Evolutionary conservation across 768 basidiomycete genomes (phyloP), one percentile per base, ranked within the genome.

Genomic region (Pleurotus salmoneostramineus): DNA sequence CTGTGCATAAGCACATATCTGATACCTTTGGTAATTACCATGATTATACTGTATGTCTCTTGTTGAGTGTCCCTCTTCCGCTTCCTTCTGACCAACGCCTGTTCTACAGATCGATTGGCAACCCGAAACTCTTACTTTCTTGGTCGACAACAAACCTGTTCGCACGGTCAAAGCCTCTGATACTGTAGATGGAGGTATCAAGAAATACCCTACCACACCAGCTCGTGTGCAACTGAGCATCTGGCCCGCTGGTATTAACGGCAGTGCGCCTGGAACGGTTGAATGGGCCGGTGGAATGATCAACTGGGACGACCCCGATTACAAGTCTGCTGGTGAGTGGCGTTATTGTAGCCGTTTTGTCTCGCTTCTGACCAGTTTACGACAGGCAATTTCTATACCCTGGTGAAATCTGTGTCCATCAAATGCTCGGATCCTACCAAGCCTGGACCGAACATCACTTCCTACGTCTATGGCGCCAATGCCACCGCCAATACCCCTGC

Each of bases 271-370:
- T 50, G 93, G 93, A 27, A 93, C 89, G 6, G 72, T 95, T 35
- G 64, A 81, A 56, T 95, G 93, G 92, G 79, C 85, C 12, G 90
- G 89, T 60, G 92, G 86, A 44, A 78, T 90, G 83, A 91, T 93
- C 72, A 74, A 92, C 74, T 95, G 88, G 87, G 64, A 75, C 15
- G 84, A 93, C 68, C 83, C 89, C 34, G 92, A 94, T 69, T 94
- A 92, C 69, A 58, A 71, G 51, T 68, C 87, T 11, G 85, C 89
- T 15, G 88, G 83, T 76, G 69, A 52, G 71, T 67, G 54, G 35
- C 58, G 12, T 21, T 56, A 5, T 50, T 32, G 15, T 35, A 14
- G 54, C 11, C 58, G 5, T 56, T 14, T 40, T 33, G 12, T 33
- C 14, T 50, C 15, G 15, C 43, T 15, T 51, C 27, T 32, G 14